Percentiles rank a stretch among this genome's conserved stretches.
phyloP scores from a whole-genome alignment of 805 yeast genomes.

The Wickerhamiella domercqiae region DNA sequence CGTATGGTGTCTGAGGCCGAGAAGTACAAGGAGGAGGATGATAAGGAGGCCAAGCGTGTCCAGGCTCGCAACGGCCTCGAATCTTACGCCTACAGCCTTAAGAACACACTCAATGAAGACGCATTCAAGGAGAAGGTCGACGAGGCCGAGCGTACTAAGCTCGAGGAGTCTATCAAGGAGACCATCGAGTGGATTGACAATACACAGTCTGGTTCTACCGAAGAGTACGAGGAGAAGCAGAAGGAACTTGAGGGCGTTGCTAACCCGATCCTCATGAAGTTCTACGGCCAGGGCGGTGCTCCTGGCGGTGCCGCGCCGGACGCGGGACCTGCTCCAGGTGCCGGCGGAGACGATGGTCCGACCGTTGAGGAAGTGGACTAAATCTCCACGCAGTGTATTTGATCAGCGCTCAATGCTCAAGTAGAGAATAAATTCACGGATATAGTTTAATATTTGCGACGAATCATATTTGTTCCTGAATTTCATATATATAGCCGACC shows the following conservation, averaged over 20 bases:
- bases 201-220: slow-evolving; percentile 82
- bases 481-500: too few relatives aligned
- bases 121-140: slow-evolving; percentile 53
- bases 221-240: slow-evolving; percentile 83
- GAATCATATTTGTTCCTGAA: too few relatives aligned
- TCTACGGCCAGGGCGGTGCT: slow-evolving; percentile 72
- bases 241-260: slow-evolving; percentile 92
- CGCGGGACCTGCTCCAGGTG: slow-evolving; percentile 22
- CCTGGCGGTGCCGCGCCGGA: slow-evolving; percentile 59
- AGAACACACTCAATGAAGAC: slow-evolving; percentile 65
- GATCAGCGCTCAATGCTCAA: too few relatives aligned
- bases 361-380: slow-evolving; percentile 73
- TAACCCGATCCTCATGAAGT: slow-evolving; percentile 92
- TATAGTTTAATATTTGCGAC: too few relatives aligned
- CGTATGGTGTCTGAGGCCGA: slow-evolving; percentile 97
- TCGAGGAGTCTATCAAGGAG: slow-evolving; percentile 20
- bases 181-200: slow-evolving; percentile 63
- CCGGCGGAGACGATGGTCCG: slow-evolving; percentile 37
- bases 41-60: slow-evolving; percentile 82
- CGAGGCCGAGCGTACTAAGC: slow-evolving; percentile 19
- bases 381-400: slow-evolving; percentile 15
- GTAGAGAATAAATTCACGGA: too few relatives aligned
- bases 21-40: slow-evolving; percentile 93
- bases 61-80: slow-evolving; percentile 91
- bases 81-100: slow-evolving; percentile 86